A percentile compares a stretch with the other conserved stretches of the same genome.
Conservation (phyloP, 345 rosid genomes). For the Murraya paniculata region DNA sequence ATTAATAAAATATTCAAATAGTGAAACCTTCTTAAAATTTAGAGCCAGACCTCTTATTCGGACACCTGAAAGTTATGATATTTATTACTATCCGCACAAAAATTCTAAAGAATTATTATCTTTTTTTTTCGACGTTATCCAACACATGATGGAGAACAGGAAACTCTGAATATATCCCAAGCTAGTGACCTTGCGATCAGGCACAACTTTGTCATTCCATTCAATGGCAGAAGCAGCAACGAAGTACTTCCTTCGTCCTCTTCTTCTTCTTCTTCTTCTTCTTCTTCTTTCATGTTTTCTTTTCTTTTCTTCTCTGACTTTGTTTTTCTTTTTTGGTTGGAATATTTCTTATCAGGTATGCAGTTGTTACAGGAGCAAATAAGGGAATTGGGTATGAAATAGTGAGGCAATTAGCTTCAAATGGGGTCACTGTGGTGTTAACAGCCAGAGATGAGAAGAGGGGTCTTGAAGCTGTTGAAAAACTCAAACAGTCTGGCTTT, state of each 20-base stretch:
- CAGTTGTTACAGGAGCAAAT: slow-evolving; percentile 52
- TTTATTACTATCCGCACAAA: too few relatives aligned
- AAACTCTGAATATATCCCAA: too few relatives aligned
- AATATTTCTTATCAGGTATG: slow-evolving; percentile 25
- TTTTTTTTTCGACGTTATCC: too few relatives aligned
- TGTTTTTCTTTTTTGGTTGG: slow-evolving; percentile 11
- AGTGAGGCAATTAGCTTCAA: slow-evolving; percentile 31
- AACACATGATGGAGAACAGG: too few relatives aligned
- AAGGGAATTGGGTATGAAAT: slow-evolving; percentile 50
- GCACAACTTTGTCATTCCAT: neutral
- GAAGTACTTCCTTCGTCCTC: neutral
- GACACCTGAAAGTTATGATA: too few relatives aligned
- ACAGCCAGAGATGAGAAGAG: slow-evolving; percentile 49
- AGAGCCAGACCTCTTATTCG: too few relatives aligned
- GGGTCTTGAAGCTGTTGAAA: slow-evolving; percentile 44
- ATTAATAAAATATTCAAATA: too few relatives aligned
- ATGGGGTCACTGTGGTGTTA: slow-evolving; percentile 30
- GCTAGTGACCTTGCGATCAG: too few relatives aligned
- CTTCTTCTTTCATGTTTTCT: neutral
- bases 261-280: neutral
- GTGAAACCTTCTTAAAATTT: too few relatives aligned
- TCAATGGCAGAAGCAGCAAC: neutral
- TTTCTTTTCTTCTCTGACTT: neutral
- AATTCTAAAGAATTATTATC: too few relatives aligned
- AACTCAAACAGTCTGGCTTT: slow-evolving; percentile 30